Percentiles rank a stretch among this genome's conserved stretches.
Conservation (phyloP, 2,329 filamentous ascomycete genomes). For the Lachnellula subtilissima region DNA sequence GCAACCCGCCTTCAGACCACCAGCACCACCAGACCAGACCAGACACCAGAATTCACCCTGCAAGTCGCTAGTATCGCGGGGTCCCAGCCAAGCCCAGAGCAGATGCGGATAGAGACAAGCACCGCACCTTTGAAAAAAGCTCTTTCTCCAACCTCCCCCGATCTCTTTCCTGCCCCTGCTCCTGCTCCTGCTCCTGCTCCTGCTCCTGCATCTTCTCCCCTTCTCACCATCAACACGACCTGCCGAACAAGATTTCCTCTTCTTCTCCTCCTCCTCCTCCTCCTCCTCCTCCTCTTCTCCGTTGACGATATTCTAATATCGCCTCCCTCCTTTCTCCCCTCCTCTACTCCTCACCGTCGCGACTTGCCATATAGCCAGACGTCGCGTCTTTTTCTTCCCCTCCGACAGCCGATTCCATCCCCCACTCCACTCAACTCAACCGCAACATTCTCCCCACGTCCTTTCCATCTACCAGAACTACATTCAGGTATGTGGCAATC, state of each 20-base stretch:
- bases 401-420: conserved; percentile 14
- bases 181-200: background rate
- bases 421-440: conserved; percentile 1
- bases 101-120: background rate
- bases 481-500: background rate
- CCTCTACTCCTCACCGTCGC: conserved; percentile 18
- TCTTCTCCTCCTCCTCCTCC: conserved; percentile 12
- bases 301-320: conserved; percentile 6
- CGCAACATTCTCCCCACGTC: conserved; percentile 4
- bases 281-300: conserved; percentile 17
- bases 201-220: background rate
- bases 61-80: background rate
- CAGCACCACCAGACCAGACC: too few relatives aligned
- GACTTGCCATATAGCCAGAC: conserved; percentile 1
- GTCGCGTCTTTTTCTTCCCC: conserved; percentile 7
- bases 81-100: background rate
- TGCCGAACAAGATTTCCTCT: conserved; percentile 2
- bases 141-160: background rate
- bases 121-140: background rate
- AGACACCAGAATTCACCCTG: too few relatives aligned
- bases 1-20: background rate
- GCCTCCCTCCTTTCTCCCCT: conserved; percentile 4
- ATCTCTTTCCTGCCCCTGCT: conserved; percentile 10
- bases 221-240: background rate
- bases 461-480: background rate